Percentiles rank a stretch among this genome's conserved stretches.
phyloP scores from a whole-genome alignment of 441 rosid species.

The Eutrema salsugineum region DNA sequence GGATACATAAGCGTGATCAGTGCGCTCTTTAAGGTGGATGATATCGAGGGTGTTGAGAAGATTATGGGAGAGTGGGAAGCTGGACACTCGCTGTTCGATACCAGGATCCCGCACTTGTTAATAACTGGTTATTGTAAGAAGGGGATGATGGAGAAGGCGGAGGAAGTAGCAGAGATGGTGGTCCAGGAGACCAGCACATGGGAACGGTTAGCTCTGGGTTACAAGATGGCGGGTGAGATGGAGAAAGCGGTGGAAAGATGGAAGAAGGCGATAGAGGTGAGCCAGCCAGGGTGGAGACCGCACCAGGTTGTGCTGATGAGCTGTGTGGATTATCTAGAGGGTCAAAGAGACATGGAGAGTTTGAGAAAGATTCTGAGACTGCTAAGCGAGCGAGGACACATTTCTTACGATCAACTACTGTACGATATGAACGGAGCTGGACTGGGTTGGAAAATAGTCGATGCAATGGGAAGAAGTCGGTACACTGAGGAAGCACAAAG shows the following conservation, averaged over 20 bases:
- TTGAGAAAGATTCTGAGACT: constrained; percentile 34
- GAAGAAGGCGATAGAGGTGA: constrained; percentile 38
- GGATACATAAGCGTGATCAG: constrained; percentile 35
- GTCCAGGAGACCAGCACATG: constrained; percentile 31
- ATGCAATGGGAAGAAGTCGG: constrained; percentile 13
- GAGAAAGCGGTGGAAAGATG: constrained; percentile 43
- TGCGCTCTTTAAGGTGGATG: constrained; percentile 44
- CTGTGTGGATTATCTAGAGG: constrained; percentile 39
- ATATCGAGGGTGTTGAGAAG: constrained; percentile 41
- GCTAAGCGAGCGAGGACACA: constrained; percentile 31
- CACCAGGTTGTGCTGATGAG: constrained; percentile 22
- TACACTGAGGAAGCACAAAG: neutral
- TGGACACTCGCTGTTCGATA: constrained; percentile 20
- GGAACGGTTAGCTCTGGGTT: constrained; percentile 36
- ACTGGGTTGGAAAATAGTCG: constrained; percentile 21
- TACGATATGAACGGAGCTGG: constrained; percentile 25
- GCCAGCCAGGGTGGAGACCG: constrained; percentile 33
- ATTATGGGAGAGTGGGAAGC: constrained; percentile 51
- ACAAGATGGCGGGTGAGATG: constrained; percentile 27
- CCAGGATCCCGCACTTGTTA: constrained; percentile 34
- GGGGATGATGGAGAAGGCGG: constrained; percentile 43
- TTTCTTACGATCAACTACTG: constrained; percentile 33
- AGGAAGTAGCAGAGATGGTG: constrained; percentile 24
- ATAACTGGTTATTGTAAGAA: constrained; percentile 37
- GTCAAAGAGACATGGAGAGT: constrained; percentile 29